Conservation (phyloP, 208 protist genomes). For the Porcisia hertigi region DNA sequence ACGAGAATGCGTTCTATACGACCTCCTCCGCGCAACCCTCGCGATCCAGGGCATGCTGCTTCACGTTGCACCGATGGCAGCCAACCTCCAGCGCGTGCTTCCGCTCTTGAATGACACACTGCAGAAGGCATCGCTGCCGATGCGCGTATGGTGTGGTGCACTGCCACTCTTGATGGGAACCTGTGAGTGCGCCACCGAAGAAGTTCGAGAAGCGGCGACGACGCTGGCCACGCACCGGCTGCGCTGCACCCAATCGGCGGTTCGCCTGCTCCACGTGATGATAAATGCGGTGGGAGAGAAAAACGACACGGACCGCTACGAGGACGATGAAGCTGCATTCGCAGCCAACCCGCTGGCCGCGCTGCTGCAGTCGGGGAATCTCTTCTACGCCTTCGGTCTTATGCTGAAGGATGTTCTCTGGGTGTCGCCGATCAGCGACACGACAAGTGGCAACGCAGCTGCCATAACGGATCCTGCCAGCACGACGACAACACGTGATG, state of each 20-base stretch:
- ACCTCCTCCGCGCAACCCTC: slow-evolving; percentile 55
- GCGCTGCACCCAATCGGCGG: slow-evolving; percentile 45
- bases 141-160: slow-evolving; percentile 52
- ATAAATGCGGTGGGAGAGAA: slow-evolving; percentile 55
- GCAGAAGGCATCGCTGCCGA: slow-evolving; percentile 42
- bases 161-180: slow-evolving; percentile 52
- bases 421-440: slow-evolving; percentile 23
- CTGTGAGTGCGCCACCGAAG: slow-evolving; percentile 33
- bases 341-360: slow-evolving; percentile 51
- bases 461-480: not conserved
- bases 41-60: slow-evolving; percentile 58
- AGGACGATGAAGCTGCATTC: slow-evolving; percentile 78
- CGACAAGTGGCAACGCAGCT: not conserved
- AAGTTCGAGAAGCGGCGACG: slow-evolving; percentile 31
- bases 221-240: slow-evolving; percentile 39
- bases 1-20: slow-evolving; percentile 39
- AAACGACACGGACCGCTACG: slow-evolving; percentile 30
- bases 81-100: slow-evolving; percentile 52
- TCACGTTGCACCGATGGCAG: slow-evolving; percentile 33
- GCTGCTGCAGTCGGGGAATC: slow-evolving; percentile 42
- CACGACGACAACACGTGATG: slow-evolving; percentile 17
- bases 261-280: slow-evolving; percentile 54
- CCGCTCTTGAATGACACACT: slow-evolving; percentile 52
- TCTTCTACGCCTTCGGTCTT: slow-evolving; percentile 57
- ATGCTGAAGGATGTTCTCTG: slow-evolving; percentile 73